These are phyloP conservation scores for Vigna mungo DNA, from an alignment of 306 rosid species.

Conservation along the genomic window DNA sequence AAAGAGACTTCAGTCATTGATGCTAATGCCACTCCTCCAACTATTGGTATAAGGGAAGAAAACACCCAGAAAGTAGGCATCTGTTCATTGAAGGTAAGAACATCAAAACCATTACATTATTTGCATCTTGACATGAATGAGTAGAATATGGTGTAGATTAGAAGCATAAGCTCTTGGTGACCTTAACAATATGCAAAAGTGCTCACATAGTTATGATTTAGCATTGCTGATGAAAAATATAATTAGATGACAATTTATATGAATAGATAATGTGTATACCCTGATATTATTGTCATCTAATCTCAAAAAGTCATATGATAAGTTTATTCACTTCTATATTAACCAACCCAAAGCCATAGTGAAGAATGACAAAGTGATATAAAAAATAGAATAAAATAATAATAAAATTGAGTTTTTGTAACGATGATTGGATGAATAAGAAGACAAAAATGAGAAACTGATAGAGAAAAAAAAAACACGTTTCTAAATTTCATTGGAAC, in stretches of 20 bases:
- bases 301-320: no score
- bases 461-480: no score
- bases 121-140: slow-evolving; percentile 22
- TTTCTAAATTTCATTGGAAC: neutral
- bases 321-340: no score
- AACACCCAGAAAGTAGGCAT: slow-evolving; percentile 76
- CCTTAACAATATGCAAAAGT: slow-evolving; percentile 4
- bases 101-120: slow-evolving; percentile 24
- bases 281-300: no score
- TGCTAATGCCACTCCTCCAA: slow-evolving; percentile 92
- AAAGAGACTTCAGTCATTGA: slow-evolving; percentile 90
- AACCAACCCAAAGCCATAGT: no score
- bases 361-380: no score
- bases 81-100: slow-evolving; percentile 63
- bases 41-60: slow-evolving; percentile 87
- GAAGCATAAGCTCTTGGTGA: slow-evolving; percentile 2
- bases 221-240: neutral
- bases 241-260: no score
- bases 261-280: no score
- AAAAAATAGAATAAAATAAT: no score
- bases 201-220: neutral
- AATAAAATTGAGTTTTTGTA: no score
- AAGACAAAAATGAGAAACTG: neutral
- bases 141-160: neutral
- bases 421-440: neutral